Conservation (phyloP, 2,329 filamentous ascomycete species). For the Fusarium tjaetaba region DNA sequence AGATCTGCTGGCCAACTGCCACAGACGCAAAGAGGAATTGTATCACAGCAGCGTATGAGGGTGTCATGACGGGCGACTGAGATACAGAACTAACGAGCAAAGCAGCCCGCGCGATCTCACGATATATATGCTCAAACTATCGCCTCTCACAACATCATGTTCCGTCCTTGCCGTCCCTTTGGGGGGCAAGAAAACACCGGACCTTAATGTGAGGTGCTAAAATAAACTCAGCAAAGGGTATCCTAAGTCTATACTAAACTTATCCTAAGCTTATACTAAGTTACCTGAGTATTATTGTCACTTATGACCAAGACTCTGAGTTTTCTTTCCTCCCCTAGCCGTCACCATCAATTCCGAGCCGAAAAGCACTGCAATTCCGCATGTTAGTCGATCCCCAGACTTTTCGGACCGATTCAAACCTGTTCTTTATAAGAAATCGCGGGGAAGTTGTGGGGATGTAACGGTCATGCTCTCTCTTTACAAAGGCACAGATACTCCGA, state of each 20-base stretch:
- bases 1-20: slow-evolving; percentile 43
- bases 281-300: background rate
- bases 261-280: background rate
- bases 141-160: background rate
- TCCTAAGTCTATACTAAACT: background rate
- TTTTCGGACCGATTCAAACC: slow-evolving; percentile 34
- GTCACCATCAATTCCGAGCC: background rate
- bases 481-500: background rate
- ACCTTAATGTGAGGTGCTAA: background rate
- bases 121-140: slow-evolving; percentile 6
- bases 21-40: slow-evolving; percentile 35
- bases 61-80: slow-evolving; percentile 20
- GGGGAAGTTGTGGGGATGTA: slow-evolving; percentile 31
- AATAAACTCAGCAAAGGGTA: background rate
- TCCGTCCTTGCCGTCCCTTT: too few relatives aligned
- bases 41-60: slow-evolving; percentile 10
- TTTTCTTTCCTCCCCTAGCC: background rate
- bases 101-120: background rate
- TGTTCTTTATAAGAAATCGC: slow-evolving; percentile 7
- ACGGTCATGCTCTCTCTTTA: background rate
- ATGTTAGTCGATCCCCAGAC: background rate
- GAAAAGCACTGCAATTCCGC: background rate
- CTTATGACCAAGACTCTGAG: background rate
- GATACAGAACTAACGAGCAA: background rate
- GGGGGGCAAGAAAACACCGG: background rate